phyloP scores from a whole-genome alignment of 768 basidiomycete species.

The Tulasnella sp. region DNA sequence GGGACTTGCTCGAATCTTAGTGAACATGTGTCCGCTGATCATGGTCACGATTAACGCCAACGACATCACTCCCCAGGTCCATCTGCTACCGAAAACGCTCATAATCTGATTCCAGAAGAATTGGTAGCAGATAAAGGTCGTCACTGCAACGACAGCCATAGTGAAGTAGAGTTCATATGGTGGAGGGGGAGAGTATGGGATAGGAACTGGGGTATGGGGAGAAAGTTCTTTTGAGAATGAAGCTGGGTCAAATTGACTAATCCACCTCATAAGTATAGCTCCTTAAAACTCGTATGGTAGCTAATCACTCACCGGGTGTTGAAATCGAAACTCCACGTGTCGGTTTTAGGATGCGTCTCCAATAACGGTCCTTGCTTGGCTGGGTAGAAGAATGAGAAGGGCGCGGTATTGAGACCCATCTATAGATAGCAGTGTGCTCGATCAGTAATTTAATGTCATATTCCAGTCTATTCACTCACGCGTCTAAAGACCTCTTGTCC shows the following conservation, averaged over 20 bases:
- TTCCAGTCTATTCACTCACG: constrained; percentile 30
- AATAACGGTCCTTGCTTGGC: constrained; percentile 54
- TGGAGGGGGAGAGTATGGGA: constrained; percentile 68
- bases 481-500: constrained; percentile 65
- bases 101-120: constrained; percentile 34
- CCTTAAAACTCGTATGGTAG: neutral
- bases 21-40: constrained; percentile 86
- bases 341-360: constrained; percentile 33
- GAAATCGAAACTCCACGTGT: constrained; percentile 64
- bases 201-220: constrained; percentile 57
- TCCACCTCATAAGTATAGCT: neutral
- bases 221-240: constrained; percentile 67
- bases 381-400: constrained; percentile 65
- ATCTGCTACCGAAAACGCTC: constrained; percentile 55
- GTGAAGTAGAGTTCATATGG: constrained; percentile 48
- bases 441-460: neutral
- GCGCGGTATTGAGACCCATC: constrained; percentile 76
- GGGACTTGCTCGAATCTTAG: constrained; percentile 72
- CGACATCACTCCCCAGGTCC: constrained; percentile 51
- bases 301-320: constrained; percentile 38
- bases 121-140: constrained; percentile 39
- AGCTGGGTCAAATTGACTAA: constrained; percentile 45
- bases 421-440: constrained; percentile 24
- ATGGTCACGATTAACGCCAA: constrained; percentile 31
- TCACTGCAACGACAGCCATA: constrained; percentile 36